Base-by-base conservation (phyloP, 306 rosid genomes). In the Senna tora region DNA sequence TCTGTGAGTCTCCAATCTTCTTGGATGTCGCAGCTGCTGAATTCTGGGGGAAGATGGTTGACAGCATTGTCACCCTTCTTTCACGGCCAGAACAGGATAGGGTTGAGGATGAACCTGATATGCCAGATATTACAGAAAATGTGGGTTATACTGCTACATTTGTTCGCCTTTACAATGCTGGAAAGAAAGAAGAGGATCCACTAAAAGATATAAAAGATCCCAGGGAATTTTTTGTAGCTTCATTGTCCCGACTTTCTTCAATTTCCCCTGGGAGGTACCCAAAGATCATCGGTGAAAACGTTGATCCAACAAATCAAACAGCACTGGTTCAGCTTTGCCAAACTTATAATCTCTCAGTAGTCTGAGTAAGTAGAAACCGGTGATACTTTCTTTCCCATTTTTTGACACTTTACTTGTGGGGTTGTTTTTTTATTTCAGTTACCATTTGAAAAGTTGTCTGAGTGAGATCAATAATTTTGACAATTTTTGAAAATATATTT, bases 81-180 rank as follows among this genome's bases (percentile, higher is more conserved):
- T 94, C 97, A 38, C 90, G 89, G 13, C 80, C 97, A 32, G 99
- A 94, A 82, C 80, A 94, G 63, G 96, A 94, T 60, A 86, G 99
- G 72, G 91, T 84, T 74, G 93, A 80, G 75, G 97, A 91, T 41
- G 97, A 89, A 72, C 79, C 87, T 22, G 97, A 91, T 55, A 87
- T 94, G 93, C 99, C 99, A 51, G 99, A 94, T 81, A 80, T 91
- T 77, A 56, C 91, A 20, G 98, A 94, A 85, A 94, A 87, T 72
- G 87, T 75, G 49, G 99, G 99, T 64, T 94, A 94, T 69, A 85
- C 91, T 56, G 90, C 97, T 33, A 83, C 92, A 41, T 94, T 91
- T 72, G 91, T 91, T 51, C 97, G 91, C 3, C 96, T 94, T 61
- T 87, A 83, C 82, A 94, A 88, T 88, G 95, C 99, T 84, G 99